Evolutionary conservation across 768 basidiomycete genomes (phyloP).

Genomic region (Cyclocybe aegerita): DNA sequence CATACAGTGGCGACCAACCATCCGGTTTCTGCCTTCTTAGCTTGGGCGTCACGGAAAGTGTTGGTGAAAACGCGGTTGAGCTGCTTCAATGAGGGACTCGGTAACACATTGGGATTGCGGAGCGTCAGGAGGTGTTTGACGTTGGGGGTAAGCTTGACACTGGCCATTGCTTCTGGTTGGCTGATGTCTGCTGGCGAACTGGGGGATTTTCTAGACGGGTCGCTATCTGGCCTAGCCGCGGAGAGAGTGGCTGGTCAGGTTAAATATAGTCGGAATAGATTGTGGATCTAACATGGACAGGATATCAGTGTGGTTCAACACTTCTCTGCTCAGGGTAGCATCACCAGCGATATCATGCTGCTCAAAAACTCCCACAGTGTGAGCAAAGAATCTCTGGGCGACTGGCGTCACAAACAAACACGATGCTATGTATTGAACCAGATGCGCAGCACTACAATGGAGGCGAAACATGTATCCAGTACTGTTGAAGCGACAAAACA

Average conservation of each 20-base stretch:
- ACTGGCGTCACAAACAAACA: not conserved
- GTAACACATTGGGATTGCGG: conserved; percentile 60
- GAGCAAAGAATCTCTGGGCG: not conserved
- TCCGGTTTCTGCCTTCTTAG: conserved; percentile 66
- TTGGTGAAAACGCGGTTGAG: conserved; percentile 56
- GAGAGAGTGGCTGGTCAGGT: too few species aligned
- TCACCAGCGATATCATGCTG: not conserved
- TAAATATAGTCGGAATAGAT: too few species aligned
- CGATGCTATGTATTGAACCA: conserved; percentile 6
- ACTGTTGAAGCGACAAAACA: conserved; percentile 19
- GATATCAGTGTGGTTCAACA: not conserved
- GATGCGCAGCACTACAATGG: conserved; percentile 21
- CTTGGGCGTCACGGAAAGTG: conserved; percentile 66
- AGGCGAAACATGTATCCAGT: conserved; percentile 21
- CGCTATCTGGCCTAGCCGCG: too few species aligned
- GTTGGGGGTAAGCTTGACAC: conserved; percentile 50
- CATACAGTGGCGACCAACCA: conserved; percentile 81
- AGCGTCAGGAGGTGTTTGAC: conserved; percentile 74
- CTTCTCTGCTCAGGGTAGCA: conserved; percentile 11
- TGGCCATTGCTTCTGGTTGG: conserved; percentile 15
- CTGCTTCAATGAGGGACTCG: conserved; percentile 52
- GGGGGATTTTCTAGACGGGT: not conserved
- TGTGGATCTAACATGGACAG: too few species aligned
- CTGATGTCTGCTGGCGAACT: not conserved
- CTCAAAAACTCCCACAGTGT: too few species aligned